These are phyloP conservation scores for Dryadomyces quercivorus DNA, from an alignment of 2,329 filamentous ascomycete genomes.

Conservation along the genomic window DNA sequence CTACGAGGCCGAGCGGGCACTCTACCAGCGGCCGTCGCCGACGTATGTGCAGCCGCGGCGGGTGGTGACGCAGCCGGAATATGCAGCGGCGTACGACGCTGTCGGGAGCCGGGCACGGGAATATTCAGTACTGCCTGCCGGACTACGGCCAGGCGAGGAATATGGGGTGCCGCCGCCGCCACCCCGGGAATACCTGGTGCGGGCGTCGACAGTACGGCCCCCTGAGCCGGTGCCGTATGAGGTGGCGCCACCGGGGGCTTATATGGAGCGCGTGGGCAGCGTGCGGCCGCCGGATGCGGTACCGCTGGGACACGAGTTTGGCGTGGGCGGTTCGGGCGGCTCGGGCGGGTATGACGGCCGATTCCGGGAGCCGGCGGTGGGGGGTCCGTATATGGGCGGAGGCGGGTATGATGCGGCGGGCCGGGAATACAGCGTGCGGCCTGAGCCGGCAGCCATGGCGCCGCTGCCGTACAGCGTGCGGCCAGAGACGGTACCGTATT, in stretches of 20 bases:
- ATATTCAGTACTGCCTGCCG: constrained; percentile 36
- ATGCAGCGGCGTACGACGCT: constrained; percentile 16
- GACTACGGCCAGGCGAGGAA: constrained; percentile 27
- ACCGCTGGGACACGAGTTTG: constrained; percentile 1
- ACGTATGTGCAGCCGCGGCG: constrained; percentile 38
- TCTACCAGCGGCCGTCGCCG: constrained; percentile 37
- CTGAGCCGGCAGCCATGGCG: constrained; percentile 8
- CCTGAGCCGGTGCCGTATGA: constrained; percentile 20
- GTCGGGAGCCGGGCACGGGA: constrained; percentile 42
- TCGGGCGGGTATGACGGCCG: neutral
- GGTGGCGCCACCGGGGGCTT: constrained; percentile 10
- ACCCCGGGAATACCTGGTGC: constrained; percentile 36
- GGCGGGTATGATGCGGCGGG: neutral
- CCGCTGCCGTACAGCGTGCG: constrained; percentile 27
- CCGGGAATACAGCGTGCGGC: constrained; percentile 17
- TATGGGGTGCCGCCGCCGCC: constrained; percentile 21
- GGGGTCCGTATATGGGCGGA: neutral
- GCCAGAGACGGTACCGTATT: constrained; percentile 14
- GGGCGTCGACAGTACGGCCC: constrained; percentile 43
- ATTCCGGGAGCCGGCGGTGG: neutral
- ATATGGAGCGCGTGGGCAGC: constrained; percentile 32
- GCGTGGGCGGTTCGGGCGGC: too few relatives aligned
- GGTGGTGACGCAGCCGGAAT: constrained; percentile 52
- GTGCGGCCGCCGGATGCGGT: constrained; percentile 33
- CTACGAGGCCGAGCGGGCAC: constrained; percentile 35